Base-by-base conservation (phyloP, 179 eudicot genomes). In the Nepenthes alata region DNA sequence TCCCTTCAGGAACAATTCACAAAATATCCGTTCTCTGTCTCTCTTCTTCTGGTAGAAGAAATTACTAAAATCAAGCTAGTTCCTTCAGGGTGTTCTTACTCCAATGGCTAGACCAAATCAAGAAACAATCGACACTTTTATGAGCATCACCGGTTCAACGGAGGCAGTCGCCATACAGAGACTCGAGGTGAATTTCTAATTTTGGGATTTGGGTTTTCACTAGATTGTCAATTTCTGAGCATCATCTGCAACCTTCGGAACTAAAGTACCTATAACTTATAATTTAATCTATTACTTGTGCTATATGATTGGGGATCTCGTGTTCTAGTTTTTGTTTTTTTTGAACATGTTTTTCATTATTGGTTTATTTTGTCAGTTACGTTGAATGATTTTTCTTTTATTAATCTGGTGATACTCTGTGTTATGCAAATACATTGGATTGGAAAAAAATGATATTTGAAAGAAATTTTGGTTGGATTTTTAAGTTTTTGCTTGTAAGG, bases 101-200 rank as follows among this genome's bases (percentile, higher is more conserved):
- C 7, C 75, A 58, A 86, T 83, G 89, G 82, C 80, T 72, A 74
- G 66, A 53, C 77, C 74, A 55, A 67, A 80, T 79, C 85, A 74
- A 25, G 85, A 83, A 70, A 73, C 79, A 12, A 81, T 86, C 73
- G 85, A 81, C 1, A 83, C 83, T 6, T 86, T 86, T 61, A 82
- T 81, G 65, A 80, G 79, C 83, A 80, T 86, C 78, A 81, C 94
- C 35, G 89, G 87, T 61, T 71, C 77, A 15, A 69, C 89, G 53
- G 83, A 86, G 60, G 41, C 66, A 15, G 65, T 76, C 13, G 89
- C 94, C 47, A 51, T 73, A 2, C 85, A 61, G 52, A 74, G 77
- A 59, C 81, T 86, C 7, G 76, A 81, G 89, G 94, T 86, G 52
- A 57, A 49, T 35, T 25, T 39, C 9, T 14, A 6, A 39, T 51